Evolutionary conservation across 2,329 filamentous ascomycete genomes (phyloP), one percentile per base, ranked within the genome.

Genomic region (Xylariaceae sp.): DNA sequence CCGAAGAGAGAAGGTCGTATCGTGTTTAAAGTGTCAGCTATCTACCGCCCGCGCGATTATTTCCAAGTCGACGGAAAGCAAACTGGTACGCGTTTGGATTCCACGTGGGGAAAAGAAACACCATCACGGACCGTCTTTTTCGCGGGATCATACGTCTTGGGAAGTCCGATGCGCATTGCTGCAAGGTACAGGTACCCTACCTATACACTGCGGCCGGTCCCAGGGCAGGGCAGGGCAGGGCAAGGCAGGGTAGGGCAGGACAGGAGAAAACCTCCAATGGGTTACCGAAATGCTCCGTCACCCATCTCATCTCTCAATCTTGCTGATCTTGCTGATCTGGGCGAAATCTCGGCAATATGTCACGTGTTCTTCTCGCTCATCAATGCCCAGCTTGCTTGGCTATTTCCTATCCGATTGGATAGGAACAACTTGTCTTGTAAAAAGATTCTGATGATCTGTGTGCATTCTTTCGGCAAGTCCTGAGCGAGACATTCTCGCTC

Each of bases 381-480:
- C 2, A 31, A 8, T 32, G 7, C 12, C 43, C 29, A 12, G 3
- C 19, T 9, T 43, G 41, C 41, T 9, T 32, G 43, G n/a, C 4
- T 29, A 50, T 19, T 35, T 32, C 12, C 47, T 41, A 51, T 53
- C 55, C 50, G 48, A 58, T 58, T 56, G 50, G 51, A 43, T 12
- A 4, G 35, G 35, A 11, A 42, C n/a, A 19, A 40, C 32, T 46
- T 50, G 2, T 51, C 31, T 51, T 39, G 32, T 37, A 27, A 6
- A 35, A 6, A 35, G 11, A 45, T 47, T 30, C 39, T 31, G 26
- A 47, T 50, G 4, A 11, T n/a, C 9, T 27, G 34, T 26, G 19
- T 7, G 40, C 48, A 31, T 40, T 9, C 39, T 31, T 27, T 42
- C 35, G n/a, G 29, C 19, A 19, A 19, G 40, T 45, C 9, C 8